Evolutionary conservation across 441 rosid genomes (phyloP).

Genomic region (Bocquillonia castaneifolia): DNA sequence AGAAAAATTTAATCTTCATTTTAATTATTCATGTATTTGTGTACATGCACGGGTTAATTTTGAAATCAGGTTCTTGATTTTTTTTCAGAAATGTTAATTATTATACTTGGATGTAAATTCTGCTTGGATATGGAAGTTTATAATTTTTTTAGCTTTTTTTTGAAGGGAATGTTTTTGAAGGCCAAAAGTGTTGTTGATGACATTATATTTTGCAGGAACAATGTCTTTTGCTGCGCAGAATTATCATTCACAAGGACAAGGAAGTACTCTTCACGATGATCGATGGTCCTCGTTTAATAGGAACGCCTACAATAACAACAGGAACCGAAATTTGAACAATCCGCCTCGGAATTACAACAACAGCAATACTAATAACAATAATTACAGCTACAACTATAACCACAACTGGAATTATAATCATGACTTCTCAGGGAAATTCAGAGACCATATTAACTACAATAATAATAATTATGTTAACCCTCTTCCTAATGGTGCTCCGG

Average conservation of each 20-base stretch:
- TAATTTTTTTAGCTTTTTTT: background rate
- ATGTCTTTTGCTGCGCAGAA: slow-evolving; percentile 47
- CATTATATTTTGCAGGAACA: slow-evolving; percentile 20
- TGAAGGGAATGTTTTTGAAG: background rate
- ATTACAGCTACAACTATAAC: slow-evolving; percentile 17
- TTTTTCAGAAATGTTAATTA: no score
- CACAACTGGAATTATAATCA: slow-evolving; percentile 25
- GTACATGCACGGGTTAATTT: background rate
- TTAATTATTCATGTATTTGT: background rate
- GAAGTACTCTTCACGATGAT: slow-evolving; percentile 36
- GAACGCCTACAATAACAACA: slow-evolving; percentile 21
- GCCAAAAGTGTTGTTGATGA: background rate
- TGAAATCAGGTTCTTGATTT: no score
- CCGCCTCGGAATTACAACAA: slow-evolving; percentile 22
- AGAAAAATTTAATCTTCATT: background rate
- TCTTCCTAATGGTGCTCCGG: slow-evolving; percentile 37
- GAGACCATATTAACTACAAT: slow-evolving; percentile 22
- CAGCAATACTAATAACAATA: slow-evolving; percentile 25
- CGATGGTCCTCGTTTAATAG: slow-evolving; percentile 31
- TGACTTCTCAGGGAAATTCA: slow-evolving; percentile 28
- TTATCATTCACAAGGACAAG: slow-evolving; percentile 44
- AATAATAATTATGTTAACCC: slow-evolving; percentile 24
- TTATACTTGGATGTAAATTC: background rate
- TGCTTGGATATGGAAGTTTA: background rate
- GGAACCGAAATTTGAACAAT: slow-evolving; percentile 25